Evolutionary conservation across 2,329 filamentous ascomycete genomes (phyloP), one percentile per base, ranked within the genome.

Genomic region (Pseudogymnoascus sp.): DNA sequence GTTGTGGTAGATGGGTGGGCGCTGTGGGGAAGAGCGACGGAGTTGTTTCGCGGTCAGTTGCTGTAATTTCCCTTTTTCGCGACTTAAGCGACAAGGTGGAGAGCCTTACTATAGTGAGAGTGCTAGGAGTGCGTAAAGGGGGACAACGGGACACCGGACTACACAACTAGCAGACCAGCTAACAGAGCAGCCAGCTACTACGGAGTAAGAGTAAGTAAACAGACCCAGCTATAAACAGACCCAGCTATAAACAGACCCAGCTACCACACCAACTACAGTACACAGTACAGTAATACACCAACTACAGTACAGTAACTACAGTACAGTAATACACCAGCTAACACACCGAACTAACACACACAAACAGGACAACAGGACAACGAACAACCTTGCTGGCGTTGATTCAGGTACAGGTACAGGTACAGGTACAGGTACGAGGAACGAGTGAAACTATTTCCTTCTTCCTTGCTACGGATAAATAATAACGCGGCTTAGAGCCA

Each of bases 21-120:
- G n/a, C 33, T 58, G 60, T n/a, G 33, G 26, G 57, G 34, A 52
- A 30, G 57, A 59, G 35, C 35, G 57, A 39, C 35, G 57, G 23
- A 39, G 35, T 59, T 59, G 57, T 41, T 59, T 59, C 23, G 41
- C 41, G 23, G 41, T 28, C 23, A 2, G 57, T n/a, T 19, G 58
- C 58, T 59, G 63, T 64, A 69, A 69, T 69, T 68, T 69, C 66
- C 58, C 66, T 68, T 69, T 68, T 69, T 63, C 30, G 57, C 62
- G 64, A 62, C 61, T 63, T 19, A 61, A 48, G 45, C 67, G 67
- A 67, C 64, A 68, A 59, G n/a, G n/a, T n/a, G n/a, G n/a, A n/a
- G n/a, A n/a, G n/a, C n/a, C n/a, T n/a, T n/a, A n/a, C n/a, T n/a
- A n/a, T n/a, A n/a, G n/a, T n/a, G 37, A 18, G 9, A 10, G 18